Percentiles rank a stretch among this genome's conserved stretches.
Evolutionary conservation across 176 grass and related monocot genomes (phyloP).

Genomic region (Phoenix dactylifera): DNA sequence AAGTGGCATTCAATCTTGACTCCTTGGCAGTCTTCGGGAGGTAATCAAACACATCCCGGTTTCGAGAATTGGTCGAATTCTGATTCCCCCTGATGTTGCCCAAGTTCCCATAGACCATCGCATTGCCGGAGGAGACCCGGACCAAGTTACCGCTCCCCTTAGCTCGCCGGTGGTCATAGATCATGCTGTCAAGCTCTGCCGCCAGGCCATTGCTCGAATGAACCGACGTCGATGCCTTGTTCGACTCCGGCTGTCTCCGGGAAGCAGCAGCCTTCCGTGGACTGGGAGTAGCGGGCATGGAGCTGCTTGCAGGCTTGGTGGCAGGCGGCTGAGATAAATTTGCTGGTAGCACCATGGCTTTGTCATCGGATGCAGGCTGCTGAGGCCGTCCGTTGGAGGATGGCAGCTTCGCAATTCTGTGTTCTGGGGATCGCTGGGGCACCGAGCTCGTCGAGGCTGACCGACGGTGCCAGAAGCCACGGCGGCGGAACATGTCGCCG

Average conservation of each 20-base stretch:
- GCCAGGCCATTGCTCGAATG: conserved; percentile 57
- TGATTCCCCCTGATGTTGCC: conserved; percentile 52
- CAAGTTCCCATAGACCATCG: conserved; percentile 84
- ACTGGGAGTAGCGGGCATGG: conserved; percentile 7
- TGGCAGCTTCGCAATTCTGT: neutral
- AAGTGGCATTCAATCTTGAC: conserved; percentile 8
- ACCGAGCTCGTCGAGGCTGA: conserved; percentile 53
- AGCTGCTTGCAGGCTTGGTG: conserved; percentile 7
- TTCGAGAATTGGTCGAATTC: neutral
- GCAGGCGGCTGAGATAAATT: conserved; percentile 6
- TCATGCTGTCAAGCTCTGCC: conserved; percentile 80
- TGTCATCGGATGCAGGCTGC: neutral
- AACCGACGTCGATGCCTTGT: conserved; percentile 1
- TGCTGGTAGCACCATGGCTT: conserved; percentile 3
- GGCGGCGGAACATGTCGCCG: conserved; percentile 59
- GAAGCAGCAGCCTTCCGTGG: neutral
- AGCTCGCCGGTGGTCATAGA: conserved; percentile 51
- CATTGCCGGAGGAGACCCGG: conserved; percentile 72
- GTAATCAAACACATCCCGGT: conserved; percentile 22
- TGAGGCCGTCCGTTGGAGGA: too few relatives aligned
- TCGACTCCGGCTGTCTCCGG: conserved; percentile 3
- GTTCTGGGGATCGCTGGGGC: conserved; percentile 6
- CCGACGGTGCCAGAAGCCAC: conserved; percentile 28
- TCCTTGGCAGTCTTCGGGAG: conserved; percentile 25
- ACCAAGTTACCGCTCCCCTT: conserved; percentile 48